Evolutionary conservation across 208 protist species (phyloP), one percentile per base, ranked within the genome.

Genomic region (Wallacemonas sp.): DNA sequence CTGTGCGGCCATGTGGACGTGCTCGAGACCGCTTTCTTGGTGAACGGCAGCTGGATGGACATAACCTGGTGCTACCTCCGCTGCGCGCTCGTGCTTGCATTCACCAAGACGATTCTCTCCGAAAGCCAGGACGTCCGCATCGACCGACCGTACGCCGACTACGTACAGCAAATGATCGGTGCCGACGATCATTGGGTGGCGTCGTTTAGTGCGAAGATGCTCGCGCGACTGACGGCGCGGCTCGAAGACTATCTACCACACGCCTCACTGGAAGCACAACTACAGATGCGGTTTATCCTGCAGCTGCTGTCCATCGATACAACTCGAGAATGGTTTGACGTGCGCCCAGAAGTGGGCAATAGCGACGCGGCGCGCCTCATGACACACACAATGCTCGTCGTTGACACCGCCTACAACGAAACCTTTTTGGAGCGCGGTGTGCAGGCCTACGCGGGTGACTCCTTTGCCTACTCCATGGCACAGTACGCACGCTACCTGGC

Each of bases 281-380:
- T 93, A 58, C 83, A 91, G 67, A 85, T 93, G 76, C 87, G 87
- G 59, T 66, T 91, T 9, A 78, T 93, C 38, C 55, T 93, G 46
- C 87, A 89, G 53, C 67, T 85, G 21, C 76, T 93, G 52, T 75
- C 73, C 9, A 45, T 63, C 4, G 45, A 73, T n/a, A 10, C 64
- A 12, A 50, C 37, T 37, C 24, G 36, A 13, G 73, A 81, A 48
- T 86, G 79, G 75, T 66, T 85, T 29, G 77, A 75, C 52, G 67
- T 83, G 17, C 60, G 68, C n/a, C 68, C 74, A 1, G 76, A 79
- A 39, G 46, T 50, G 5, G 67, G 52, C 37, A 76, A 74, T 33
- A 53, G 58, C 46, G 72, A 93, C 32, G 81, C 69, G 21, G 62
- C 71, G 52, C 73, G 84, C 13, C 65, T 90, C 39, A 46, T 89